Evolutionary conservation across 1,139 yeast species (phyloP).

Genomic region (Oligophagozyma castellii): DNA sequence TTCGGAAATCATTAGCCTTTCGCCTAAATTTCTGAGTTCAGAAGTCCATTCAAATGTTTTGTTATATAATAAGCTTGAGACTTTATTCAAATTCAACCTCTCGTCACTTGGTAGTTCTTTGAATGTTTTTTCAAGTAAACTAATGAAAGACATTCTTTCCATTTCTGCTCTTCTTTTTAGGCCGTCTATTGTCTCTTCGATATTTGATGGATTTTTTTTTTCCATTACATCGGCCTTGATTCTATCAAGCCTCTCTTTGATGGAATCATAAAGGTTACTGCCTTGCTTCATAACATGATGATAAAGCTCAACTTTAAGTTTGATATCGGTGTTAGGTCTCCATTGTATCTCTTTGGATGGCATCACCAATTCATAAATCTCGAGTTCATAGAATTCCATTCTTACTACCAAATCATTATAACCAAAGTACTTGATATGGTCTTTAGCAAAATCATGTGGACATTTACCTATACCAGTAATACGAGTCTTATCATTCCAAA

Average conservation of each 20-base stretch:
- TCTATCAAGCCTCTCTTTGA: slow-evolving; percentile 55
- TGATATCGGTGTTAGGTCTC: slow-evolving; percentile 59
- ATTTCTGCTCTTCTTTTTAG: slow-evolving; percentile 39
- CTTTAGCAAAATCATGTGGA: slow-evolving; percentile 63
- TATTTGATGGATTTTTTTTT: slow-evolving; percentile 58
- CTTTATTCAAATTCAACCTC: slow-evolving; percentile 55
- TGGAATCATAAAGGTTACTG: slow-evolving; percentile 53
- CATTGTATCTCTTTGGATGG: slow-evolving; percentile 65
- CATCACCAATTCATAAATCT: slow-evolving; percentile 60
- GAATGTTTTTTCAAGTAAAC: slow-evolving; percentile 40
- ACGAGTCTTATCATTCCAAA: slow-evolving; percentile 48
- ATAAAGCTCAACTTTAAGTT: slow-evolving; percentile 52
- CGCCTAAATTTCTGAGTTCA: slow-evolving; percentile 75
- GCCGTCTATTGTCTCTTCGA: slow-evolving; percentile 43
- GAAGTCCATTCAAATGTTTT: slow-evolving; percentile 79
- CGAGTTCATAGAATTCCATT: slow-evolving; percentile 64
- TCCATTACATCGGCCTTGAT: slow-evolving; percentile 71
- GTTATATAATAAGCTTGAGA: slow-evolving; percentile 63
- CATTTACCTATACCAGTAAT: slow-evolving; percentile 44
- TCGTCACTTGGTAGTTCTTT: slow-evolving; percentile 45
- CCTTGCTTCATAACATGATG: slow-evolving; percentile 42
- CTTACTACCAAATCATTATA: slow-evolving; percentile 67
- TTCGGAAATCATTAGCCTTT: slow-evolving; percentile 72
- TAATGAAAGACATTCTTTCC: slow-evolving; percentile 37
- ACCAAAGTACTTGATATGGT: slow-evolving; percentile 76